These are phyloP conservation scores for Boletus coccyginus DNA, from an alignment of 768 basidiomycete species.

Conservation along the genomic window DNA sequence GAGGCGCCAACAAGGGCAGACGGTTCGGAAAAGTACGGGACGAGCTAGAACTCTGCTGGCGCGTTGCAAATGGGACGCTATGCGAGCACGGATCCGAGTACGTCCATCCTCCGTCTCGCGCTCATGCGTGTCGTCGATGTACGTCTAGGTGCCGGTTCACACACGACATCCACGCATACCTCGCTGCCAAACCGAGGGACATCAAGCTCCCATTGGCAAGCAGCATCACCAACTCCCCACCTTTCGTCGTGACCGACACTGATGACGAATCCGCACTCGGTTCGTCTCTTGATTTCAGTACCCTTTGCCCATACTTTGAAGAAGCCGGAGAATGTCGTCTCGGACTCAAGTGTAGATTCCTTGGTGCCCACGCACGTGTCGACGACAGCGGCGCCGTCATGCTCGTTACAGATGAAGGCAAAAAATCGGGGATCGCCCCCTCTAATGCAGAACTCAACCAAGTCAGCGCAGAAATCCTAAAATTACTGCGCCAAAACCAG, in stretches of 20 bases:
- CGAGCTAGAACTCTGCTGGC: conserved; percentile 81
- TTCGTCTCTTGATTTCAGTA: conserved; percentile 21
- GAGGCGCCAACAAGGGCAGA: conserved; percentile 82
- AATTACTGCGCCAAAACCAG: conserved; percentile 64
- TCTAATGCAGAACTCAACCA: conserved; percentile 69
- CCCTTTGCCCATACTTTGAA: conserved; percentile 25
- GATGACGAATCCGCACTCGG: not conserved
- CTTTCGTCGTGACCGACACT: conserved; percentile 43
- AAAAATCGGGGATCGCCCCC: conserved; percentile 46
- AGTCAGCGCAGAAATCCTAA: conserved; percentile 53
- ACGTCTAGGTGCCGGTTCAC: conserved; percentile 65
- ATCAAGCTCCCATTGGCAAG: conserved; percentile 53
- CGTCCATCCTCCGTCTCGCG: conserved; percentile 13
- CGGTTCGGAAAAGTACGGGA: conserved; percentile 77
- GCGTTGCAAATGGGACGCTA: conserved; percentile 60
- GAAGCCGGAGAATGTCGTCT: conserved; percentile 32
- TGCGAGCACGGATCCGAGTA: conserved; percentile 74
- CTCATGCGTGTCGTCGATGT: not conserved
- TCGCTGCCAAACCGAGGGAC: conserved; percentile 73
- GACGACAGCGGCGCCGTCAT: conserved; percentile 44
- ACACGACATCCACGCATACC: conserved; percentile 76
- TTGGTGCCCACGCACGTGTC: conserved; percentile 67
- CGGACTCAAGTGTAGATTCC: conserved; percentile 90
- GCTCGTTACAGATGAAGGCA: conserved; percentile 56
- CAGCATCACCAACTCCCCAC: conserved; percentile 44